Evolutionary conservation across 352 stramenopile genomes (phyloP).

Genomic region (Globisporangium sylvaticum): DNA sequence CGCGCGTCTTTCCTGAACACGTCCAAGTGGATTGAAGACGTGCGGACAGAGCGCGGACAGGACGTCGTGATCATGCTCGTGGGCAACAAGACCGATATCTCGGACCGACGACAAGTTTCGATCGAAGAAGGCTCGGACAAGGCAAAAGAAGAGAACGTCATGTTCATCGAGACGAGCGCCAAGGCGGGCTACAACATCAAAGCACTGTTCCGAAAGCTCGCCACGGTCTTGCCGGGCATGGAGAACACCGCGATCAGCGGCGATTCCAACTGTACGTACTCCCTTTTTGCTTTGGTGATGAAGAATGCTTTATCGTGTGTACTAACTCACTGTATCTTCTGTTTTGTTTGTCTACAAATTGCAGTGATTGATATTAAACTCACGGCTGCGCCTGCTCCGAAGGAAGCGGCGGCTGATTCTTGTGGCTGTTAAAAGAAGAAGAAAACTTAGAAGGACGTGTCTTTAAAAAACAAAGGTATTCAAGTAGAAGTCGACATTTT

Average conservation of each 20-base stretch:
- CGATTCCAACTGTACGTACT: constrained; percentile 78
- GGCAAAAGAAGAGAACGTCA: constrained; percentile 96
- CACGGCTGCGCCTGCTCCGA: constrained; percentile 69
- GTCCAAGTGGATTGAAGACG: constrained; percentile 99
- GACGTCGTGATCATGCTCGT: constrained; percentile 99
- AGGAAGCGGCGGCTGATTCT: constrained; percentile 63
- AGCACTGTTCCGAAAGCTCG: constrained; percentile 98
- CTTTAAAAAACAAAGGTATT: constrained; percentile 17
- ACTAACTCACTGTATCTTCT: background rate
- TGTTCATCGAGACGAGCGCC: constrained; percentile 99
- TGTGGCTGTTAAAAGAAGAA: constrained; percentile 56
- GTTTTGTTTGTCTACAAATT: constrained; percentile 6
- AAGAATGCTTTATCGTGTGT: background rate
- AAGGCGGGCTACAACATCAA: constrained; percentile 99
- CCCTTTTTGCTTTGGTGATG: too few relatives aligned
- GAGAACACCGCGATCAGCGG: constrained; percentile 87
- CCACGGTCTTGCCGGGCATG: constrained; percentile 95
- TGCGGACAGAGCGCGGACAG: constrained; percentile 95
- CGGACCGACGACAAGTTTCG: constrained; percentile 94
- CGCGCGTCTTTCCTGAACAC: constrained; percentile 98
- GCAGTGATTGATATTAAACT: constrained; percentile 89
- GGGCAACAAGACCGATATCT: constrained; percentile 99
- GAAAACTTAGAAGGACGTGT: constrained; percentile 9
- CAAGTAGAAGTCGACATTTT: constrained; percentile 17
- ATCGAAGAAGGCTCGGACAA: constrained; percentile 98